These are phyloP conservation scores for Exophiala sp. DNA, from an alignment of 2,329 filamentous ascomycete genomes.

Conservation along the genomic window DNA sequence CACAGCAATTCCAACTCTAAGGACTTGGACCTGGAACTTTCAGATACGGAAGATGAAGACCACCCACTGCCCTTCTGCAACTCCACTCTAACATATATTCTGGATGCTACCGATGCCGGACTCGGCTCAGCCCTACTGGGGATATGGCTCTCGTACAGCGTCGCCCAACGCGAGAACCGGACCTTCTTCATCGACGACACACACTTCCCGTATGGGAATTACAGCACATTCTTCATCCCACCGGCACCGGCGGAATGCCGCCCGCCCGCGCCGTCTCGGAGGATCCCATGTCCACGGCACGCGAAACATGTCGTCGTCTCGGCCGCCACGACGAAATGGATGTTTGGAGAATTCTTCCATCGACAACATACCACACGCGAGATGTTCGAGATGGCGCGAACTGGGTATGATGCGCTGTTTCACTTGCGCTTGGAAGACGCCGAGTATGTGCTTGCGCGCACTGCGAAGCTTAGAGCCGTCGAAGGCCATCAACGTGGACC, in stretches of 20 bases:
- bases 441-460: constrained; percentile 57
- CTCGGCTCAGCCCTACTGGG: constrained; percentile 70
- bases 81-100: constrained; percentile 67
- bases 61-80: constrained; percentile 49
- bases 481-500: no score
- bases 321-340: constrained; percentile 57
- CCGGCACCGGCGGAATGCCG: constrained; percentile 57
- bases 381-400: constrained; percentile 62
- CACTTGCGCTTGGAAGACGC: constrained; percentile 60
- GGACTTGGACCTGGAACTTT: no score
- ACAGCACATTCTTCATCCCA: constrained; percentile 63
- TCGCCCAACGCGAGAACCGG: constrained; percentile 66
- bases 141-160: constrained; percentile 76
- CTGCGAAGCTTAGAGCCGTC: constrained; percentile 49
- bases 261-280: constrained; percentile 66
- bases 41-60: no score
- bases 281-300: constrained; percentile 71
- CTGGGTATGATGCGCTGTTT: constrained; percentile 70
- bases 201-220: constrained; percentile 74
- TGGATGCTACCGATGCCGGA: constrained; percentile 69
- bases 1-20: no score
- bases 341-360: constrained; percentile 57
- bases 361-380: constrained; percentile 52
- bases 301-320: constrained; percentile 71
- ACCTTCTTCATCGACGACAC: constrained; percentile 81